These are phyloP conservation scores for Starmera dryadoides DNA, from an alignment of 805 yeast genomes.

Conservation along the genomic window DNA sequence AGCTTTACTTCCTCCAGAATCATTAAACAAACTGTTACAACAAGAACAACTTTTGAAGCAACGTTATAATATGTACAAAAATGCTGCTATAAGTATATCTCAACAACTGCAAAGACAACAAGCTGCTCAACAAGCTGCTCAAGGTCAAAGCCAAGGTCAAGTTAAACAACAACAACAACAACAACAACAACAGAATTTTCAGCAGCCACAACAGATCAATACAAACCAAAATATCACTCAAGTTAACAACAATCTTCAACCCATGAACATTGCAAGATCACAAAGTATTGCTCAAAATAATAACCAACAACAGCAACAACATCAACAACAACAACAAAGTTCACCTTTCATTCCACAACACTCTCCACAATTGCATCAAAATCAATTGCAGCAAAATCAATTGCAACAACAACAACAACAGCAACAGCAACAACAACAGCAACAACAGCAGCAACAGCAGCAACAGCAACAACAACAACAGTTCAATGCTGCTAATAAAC, in stretches of 20 bases:
- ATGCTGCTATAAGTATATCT: conserved; percentile 30
- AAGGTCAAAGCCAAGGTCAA: conserved; percentile 3
- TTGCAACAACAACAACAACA: conserved; percentile 5
- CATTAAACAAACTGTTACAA: conserved; percentile 33
- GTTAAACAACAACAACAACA: conserved; percentile 10
- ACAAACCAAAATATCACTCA: conserved; percentile 21
- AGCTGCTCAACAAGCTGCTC: background rate
- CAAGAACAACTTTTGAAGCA: conserved; percentile 42
- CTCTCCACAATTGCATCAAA: background rate
- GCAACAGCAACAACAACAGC: conserved; percentile 10
- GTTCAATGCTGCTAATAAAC: conserved; percentile 11
- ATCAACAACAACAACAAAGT: no score
- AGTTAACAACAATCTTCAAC: conserved; percentile 21
- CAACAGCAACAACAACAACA: conserved; percentile 11
- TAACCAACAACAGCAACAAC: conserved; percentile 15
- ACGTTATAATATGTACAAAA: conserved; percentile 42
- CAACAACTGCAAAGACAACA: conserved; percentile 8
- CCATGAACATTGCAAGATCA: conserved; percentile 18
- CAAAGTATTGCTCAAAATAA: conserved; percentile 12
- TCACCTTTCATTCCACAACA: background rate
- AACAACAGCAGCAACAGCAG: conserved; percentile 4
- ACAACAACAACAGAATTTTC: conserved; percentile 21
- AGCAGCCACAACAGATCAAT: conserved; percentile 21
- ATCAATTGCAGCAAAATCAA: conserved; percentile 9
- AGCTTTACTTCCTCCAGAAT: conserved; percentile 37